Conservation (phyloP, 495 filamentous ascomycete species). For the Xylaria sp. region DNA sequence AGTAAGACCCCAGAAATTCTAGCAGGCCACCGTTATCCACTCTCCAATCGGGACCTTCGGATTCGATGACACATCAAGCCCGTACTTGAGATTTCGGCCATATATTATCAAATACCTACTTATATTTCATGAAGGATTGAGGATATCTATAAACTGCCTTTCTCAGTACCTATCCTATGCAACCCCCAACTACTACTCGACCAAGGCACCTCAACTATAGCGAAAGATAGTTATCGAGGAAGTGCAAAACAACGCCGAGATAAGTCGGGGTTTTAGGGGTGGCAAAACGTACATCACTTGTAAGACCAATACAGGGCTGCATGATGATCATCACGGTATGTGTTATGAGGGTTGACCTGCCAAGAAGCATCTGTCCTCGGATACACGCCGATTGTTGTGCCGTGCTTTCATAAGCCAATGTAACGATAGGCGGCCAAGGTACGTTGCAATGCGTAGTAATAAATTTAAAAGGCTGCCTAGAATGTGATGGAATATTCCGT, state of each 20-base stretch:
- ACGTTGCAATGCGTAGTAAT: not conserved
- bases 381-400: not conserved
- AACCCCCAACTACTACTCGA: not conserved
- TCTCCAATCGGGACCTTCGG: conserved; percentile 17
- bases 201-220: not conserved
- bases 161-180: not conserved
- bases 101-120: conserved; percentile 4
- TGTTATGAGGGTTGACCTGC: conserved; percentile 8
- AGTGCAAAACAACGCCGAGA: not conserved
- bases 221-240: not conserved
- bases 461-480: not conserved
- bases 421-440: not conserved
- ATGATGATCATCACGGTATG: conserved; percentile 16
- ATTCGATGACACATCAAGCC: conserved; percentile 13
- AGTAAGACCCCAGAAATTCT: conserved; percentile 10
- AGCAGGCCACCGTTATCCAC: not conserved
- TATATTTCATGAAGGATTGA: not conserved
- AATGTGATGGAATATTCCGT: conserved; percentile 7
- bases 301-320: conserved; percentile 9
- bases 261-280: not conserved
- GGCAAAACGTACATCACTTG: conserved; percentile 5
- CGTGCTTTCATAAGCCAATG: not conserved
- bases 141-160: not conserved
- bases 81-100: not conserved
- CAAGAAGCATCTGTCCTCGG: not conserved